Evolutionary conservation across 371 early-diverging fungal genomes (phyloP).

Genomic region (Haplosporangium sp.): DNA sequence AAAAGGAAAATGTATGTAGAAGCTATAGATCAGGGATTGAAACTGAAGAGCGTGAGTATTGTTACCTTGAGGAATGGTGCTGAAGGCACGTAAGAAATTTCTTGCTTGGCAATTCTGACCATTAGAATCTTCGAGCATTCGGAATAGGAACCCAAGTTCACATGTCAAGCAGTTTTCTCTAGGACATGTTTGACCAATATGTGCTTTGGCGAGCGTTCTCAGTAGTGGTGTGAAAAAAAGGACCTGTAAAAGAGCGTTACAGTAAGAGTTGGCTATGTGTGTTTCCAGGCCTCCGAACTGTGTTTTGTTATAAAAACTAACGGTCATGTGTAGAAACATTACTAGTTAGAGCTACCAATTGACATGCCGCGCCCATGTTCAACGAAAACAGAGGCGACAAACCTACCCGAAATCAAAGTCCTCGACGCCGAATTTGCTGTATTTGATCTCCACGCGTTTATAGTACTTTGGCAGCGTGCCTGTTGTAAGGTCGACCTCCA

Average conservation of each 20-base stretch:
- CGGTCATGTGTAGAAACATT: too few species aligned
- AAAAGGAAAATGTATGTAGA: too few species aligned
- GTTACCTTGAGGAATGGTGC: constrained; percentile 83
- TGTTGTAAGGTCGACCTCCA: constrained; percentile 49
- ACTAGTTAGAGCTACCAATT: too few species aligned
- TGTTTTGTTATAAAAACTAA: constrained; percentile 88
- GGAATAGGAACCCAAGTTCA: constrained; percentile 91
- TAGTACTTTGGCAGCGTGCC: constrained; percentile 74
- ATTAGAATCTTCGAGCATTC: constrained; percentile 89
- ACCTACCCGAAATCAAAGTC: constrained; percentile 94
- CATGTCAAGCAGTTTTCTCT: constrained; percentile 87
- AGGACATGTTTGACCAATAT: constrained; percentile 76
- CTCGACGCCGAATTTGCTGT: constrained; percentile 93
- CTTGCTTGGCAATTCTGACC: constrained; percentile 96
- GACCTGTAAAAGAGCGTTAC: constrained; percentile 90
- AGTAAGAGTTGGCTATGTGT: constrained; percentile 88
- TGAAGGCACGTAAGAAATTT: constrained; percentile 87
- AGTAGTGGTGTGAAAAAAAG: constrained; percentile 78
- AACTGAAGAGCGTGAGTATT: background rate
- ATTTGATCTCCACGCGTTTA: constrained; percentile 84
- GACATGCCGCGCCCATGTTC: too few species aligned
- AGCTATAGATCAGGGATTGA: background rate
- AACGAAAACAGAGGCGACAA: too few species aligned
- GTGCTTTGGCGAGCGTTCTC: constrained; percentile 75
- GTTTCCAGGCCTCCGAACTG: constrained; percentile 90